Percentiles rank a stretch among this genome's conserved stretches.
Evolutionary conservation across 306 rosid species (phyloP).

Genomic region (Lagenaria siceraria): DNA sequence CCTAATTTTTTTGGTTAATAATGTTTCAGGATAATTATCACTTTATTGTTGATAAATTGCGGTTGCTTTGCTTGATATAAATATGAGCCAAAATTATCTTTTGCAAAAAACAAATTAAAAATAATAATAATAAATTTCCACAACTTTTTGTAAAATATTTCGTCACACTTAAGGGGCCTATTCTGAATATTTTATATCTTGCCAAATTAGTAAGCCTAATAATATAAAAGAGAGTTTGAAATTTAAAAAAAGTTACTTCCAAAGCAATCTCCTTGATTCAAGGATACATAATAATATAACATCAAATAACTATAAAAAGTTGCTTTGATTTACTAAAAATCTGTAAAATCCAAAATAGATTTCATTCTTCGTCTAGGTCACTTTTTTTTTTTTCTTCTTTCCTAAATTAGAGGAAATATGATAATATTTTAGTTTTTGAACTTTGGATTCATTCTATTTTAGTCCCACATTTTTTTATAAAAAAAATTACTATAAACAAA

Average conservation of each 20-base stretch:
- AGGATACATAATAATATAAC: not conserved
- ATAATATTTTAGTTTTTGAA: too few relatives aligned
- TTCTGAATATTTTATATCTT: not conserved
- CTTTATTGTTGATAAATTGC: not conserved
- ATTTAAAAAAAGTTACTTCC: not conserved
- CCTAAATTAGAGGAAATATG: too few relatives aligned
- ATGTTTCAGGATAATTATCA: too few relatives aligned
- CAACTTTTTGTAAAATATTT: not conserved
- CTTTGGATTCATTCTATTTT: too few relatives aligned
- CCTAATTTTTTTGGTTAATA: too few relatives aligned
- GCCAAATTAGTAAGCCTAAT: not conserved
- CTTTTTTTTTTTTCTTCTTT: too few relatives aligned
- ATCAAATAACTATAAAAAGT: not conserved
- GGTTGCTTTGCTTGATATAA: not conserved
- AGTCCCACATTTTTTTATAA: too few relatives aligned
- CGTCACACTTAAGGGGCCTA: not conserved
- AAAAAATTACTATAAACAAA: too few relatives aligned
- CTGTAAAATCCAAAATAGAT: not conserved
- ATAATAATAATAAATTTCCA: not conserved
- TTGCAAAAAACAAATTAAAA: not conserved
- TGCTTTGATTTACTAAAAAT: not conserved
- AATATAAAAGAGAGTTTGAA: not conserved
- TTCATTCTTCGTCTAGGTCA: too few relatives aligned
- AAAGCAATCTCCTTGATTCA: not conserved
- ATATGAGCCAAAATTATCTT: not conserved